Base-by-base conservation (phyloP, 768 basidiomycete species). In the Mycena vulgaris region DNA sequence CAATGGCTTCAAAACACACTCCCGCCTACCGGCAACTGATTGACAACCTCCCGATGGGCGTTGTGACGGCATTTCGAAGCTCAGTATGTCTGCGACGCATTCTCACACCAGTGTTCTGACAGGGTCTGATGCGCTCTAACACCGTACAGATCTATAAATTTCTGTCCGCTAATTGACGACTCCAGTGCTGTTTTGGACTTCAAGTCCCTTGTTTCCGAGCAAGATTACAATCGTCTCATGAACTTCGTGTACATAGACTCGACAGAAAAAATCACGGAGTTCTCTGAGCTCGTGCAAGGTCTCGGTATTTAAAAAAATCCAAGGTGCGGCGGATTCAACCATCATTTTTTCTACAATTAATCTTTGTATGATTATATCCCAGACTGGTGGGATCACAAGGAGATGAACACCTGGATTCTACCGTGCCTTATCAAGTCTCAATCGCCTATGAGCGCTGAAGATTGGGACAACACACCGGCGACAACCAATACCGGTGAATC, bases 401-500 rank as follows among this genome's bases (percentile, higher is more conserved):
- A 3, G 17, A 33, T 56, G 53, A 33, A 21, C 53, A 8, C 53
- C 3, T 56, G 53, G 53, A 56, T 56, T 27, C 19, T 56, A 8
- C 53, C 53, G 6, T 56, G 53, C n/a, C 33, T 56, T 3, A 37
- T 56, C 16, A 56, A 56, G n/a, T 56, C 53, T 6, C 53, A 56
- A 28, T 56, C 31, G 21, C 31, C 31, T 7, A 33, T 56, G 33
- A 33, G 31, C 16, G 53, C 53, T 16, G 53, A 56, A 10, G 23
- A 33, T 27, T 56, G 53, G 53, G 53, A 56, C n/a, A 56, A 21
- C 53, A 56, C 53, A 5, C 33, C 53, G 16, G 5, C 53, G n/a
- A 56, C 35, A 10, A 56, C 33, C 3, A 56, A 56, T 19, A 56
- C 17, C 7, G 33, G 33, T 37, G 53, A 56, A 27, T 31, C 31